These are phyloP conservation scores for Aspergillus ochraceoroseus DNA, from an alignment of 2,329 filamentous ascomycete genomes.

Conservation along the genomic window DNA sequence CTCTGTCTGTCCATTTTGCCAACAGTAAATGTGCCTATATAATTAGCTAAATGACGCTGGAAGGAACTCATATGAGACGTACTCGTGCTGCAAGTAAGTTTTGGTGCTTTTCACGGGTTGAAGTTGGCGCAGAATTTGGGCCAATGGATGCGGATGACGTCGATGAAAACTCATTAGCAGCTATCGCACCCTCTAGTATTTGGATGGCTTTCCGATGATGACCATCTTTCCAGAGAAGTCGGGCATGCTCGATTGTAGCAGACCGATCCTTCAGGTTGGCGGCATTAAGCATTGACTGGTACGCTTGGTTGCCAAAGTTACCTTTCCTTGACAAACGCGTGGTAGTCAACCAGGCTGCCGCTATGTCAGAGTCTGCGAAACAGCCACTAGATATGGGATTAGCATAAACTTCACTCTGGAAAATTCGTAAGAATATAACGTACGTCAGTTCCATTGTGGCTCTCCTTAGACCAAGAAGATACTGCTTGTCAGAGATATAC, in stretches of 20 bases:
- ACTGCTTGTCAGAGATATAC: slow-evolving; percentile 89
- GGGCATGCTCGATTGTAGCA: slow-evolving; percentile 89
- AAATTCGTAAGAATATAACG: neutral
- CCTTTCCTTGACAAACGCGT: slow-evolving; percentile 82
- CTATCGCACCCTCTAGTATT: slow-evolving; percentile 78
- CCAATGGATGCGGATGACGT: slow-evolving; percentile 38
- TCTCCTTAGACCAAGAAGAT: slow-evolving; percentile 76
- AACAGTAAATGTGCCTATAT: slow-evolving; percentile 72
- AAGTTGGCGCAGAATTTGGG: slow-evolving; percentile 34
- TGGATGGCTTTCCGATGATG: slow-evolving; percentile 94
- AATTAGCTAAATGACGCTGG: slow-evolving; percentile 8
- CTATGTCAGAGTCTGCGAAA: slow-evolving; percentile 69
- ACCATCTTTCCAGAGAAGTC: slow-evolving; percentile 86
- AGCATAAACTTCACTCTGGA: slow-evolving; percentile 11
- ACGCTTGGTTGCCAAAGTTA: slow-evolving; percentile 77
- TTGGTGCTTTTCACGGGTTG: slow-evolving; percentile 45
- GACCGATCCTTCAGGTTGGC: slow-evolving; percentile 77
- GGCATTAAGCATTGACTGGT: slow-evolving; percentile 88
- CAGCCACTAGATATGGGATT: slow-evolving; percentile 39
- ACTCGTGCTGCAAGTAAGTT: slow-evolving; percentile 49
- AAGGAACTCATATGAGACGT: slow-evolving; percentile 9
- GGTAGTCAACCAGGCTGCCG: slow-evolving; percentile 77
- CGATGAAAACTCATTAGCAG: slow-evolving; percentile 66
- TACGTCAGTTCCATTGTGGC: slow-evolving; percentile 75
- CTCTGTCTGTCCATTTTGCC: slow-evolving; percentile 92